phyloP scores from a whole-genome alignment of 371 early-diverging fungal species.

The Basidiobolus meristosporus region DNA sequence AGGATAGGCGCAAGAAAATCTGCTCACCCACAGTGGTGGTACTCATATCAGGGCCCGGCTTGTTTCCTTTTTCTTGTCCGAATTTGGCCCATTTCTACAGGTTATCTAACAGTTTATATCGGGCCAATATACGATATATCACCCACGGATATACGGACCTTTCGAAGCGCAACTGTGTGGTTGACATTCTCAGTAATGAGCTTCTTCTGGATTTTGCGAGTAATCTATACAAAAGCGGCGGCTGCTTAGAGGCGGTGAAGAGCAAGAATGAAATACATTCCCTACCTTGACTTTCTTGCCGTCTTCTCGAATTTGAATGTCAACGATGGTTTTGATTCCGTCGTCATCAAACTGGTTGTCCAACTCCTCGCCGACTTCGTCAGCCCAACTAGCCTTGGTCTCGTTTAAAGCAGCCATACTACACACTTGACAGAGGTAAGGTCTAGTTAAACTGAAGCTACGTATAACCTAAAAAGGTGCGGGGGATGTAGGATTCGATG shows the following conservation, averaged over 20 bases:
- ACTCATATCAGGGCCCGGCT: conserved; percentile 69
- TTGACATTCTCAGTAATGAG: conserved; percentile 66
- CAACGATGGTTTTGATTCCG: neutral
- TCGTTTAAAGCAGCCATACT: no score
- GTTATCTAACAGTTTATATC: neutral
- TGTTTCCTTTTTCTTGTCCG: conserved; percentile 49
- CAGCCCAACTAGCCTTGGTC: conserved; percentile 31
- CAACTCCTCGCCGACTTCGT: conserved; percentile 48
- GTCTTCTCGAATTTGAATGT: conserved; percentile 12
- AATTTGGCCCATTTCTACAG: conserved; percentile 47
- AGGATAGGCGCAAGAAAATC: conserved; percentile 68
- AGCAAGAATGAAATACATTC: conserved; percentile 56
- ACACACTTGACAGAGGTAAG: no score
- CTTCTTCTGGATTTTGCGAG: conserved; percentile 60
- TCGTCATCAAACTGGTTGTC: conserved; percentile 6
- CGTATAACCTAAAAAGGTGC: no score
- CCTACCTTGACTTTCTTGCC: conserved; percentile 71
- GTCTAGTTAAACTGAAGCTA: no score
- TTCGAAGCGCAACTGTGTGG: conserved; percentile 76
- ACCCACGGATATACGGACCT: conserved; percentile 13
- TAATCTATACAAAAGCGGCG: conserved; percentile 41
- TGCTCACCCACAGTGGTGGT: conserved; percentile 82
- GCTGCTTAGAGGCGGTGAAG: conserved; percentile 73
- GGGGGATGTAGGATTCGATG: no score
- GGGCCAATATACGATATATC: neutral